Evolutionary conservation across 2,329 filamentous ascomycete species (phyloP), one percentile per base, ranked within the genome.

Genomic region (Clarireedia homoeocarpa): DNA sequence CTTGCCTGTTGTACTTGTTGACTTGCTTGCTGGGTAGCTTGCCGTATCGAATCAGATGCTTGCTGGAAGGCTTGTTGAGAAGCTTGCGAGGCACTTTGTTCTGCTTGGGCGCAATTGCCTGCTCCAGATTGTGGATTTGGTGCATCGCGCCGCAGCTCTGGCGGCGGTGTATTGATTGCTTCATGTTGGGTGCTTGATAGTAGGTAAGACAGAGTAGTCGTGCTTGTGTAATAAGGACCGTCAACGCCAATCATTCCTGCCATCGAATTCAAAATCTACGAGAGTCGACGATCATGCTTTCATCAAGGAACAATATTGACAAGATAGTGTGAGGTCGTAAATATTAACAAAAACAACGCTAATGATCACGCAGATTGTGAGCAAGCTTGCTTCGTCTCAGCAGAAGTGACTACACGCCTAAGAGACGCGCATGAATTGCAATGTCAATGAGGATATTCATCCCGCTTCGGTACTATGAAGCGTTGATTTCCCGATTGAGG

Each of bases 1-100:
- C 56, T 62, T 4, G 64, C 66, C 55, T 58, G 59, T 48, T 59
- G 59, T 26, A 61, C 60, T 2, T 60, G 61, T 36, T 67, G 55
- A n/a, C 61, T 64, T 14, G 61, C 61, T 6, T 59, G 61, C 45
- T 66, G 61, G n/a, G 51, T 53, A 4, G 64, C 64, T 53, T 63
- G 56, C 36, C 56, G 61, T 5, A 56, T 34, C 5, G 60, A 59
- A 40, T 65, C 58, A 2, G 64, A 63, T 12, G 65, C 65, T 34
- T 56, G 39, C 40, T 62, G 61, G 5, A 48, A 59, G 26, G 61
- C 61, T 55, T 66, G 62, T 46, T 58, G 61, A 36, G 62, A 61
- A 1, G 62, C 62, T 51, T 62, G 57, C 24, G 59, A 58, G 23
- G 64, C 64, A 56, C 63, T 65, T 48, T 62, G 62, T 5, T 51